These are phyloP conservation scores for Larix sibirica DNA, from an alignment of 83 land plant genomes.

Conservation along the genomic window DNA sequence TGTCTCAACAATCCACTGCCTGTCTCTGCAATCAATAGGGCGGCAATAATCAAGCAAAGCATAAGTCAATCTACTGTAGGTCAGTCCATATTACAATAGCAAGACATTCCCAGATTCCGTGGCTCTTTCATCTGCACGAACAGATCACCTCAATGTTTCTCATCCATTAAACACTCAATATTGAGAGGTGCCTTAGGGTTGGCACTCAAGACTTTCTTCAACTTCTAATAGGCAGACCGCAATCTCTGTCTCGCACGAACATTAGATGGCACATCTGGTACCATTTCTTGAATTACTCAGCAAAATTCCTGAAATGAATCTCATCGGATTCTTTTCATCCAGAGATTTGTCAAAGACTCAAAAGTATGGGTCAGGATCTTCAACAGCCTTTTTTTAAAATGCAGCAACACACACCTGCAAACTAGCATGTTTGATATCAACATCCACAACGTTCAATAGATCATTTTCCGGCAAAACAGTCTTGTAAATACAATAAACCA, in stretches of 20 bases:
- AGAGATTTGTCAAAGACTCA: constrained; percentile 44
- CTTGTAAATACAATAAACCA: constrained; percentile 88
- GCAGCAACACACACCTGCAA: constrained; percentile 81
- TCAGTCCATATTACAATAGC: no score
- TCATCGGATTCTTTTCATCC: constrained; percentile 95
- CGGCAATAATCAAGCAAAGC: no score
- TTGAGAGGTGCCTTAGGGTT: constrained; percentile 86
- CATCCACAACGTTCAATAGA: constrained; percentile 74
- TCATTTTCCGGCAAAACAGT: constrained; percentile 63
- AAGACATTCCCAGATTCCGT: no score
- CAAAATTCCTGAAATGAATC: constrained; percentile 77
- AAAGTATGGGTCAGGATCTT: constrained; percentile 68
- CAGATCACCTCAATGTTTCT: constrained; percentile 30
- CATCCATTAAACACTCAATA: constrained; percentile 98
- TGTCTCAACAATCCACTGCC: no score
- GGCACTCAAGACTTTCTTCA: constrained; percentile 94
- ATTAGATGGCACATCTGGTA: constrained; percentile 70
- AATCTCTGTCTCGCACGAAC: constrained; percentile 62
- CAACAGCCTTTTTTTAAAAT: constrained; percentile 69
- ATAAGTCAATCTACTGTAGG: no score
- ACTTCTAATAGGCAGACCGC: constrained; percentile 86
- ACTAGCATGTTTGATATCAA: constrained; percentile 88
- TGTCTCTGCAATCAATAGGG: no score
- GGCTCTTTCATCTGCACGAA: no score
- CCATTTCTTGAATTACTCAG: constrained; percentile 61